These are phyloP conservation scores for Mayamaea pseudoterrestris DNA, from an alignment of 108 stramenopile species.

Conservation along the genomic window DNA sequence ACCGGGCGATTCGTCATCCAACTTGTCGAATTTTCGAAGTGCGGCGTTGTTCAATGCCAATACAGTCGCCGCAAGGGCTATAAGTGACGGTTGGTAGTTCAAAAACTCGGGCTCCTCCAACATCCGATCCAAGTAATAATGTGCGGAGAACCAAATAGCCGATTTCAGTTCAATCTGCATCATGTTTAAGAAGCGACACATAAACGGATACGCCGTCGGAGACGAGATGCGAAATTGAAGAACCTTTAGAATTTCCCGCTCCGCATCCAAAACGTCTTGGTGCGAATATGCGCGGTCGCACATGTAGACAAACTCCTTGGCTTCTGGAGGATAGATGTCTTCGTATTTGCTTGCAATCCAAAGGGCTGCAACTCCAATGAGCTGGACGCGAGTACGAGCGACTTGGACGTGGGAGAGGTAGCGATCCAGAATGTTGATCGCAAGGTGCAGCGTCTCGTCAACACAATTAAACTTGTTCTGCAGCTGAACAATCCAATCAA, in stretches of 20 bases:
- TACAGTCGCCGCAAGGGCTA: constrained; percentile 61
- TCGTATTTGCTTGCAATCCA: constrained; percentile 98
- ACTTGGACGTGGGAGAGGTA: constrained; percentile 73
- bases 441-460: constrained; percentile 94
- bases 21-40: neutral
- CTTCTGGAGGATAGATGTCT: constrained; percentile 97
- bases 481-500: constrained; percentile 99
- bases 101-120: constrained; percentile 91
- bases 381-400: constrained; percentile 80
- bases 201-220: constrained; percentile 88
- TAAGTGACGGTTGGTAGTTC: constrained; percentile 67
- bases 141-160: too few relatives aligned
- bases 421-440: constrained; percentile 95
- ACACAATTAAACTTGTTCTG: constrained; percentile 97
- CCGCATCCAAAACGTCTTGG: constrained; percentile 90
- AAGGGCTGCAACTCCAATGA: constrained; percentile 96
- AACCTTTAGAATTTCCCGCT: constrained; percentile 71
- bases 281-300: constrained; percentile 90
- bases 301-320: constrained; percentile 95
- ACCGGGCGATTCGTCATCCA: neutral
- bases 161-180: constrained; percentile 18
- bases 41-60: constrained; percentile 1
- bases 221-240: constrained; percentile 87
- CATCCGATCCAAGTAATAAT: constrained; percentile 89
- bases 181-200: constrained; percentile 65